Evolutionary conservation across 257 asterid genomes (phyloP).

Genomic region (Solanum stenotomum): DNA sequence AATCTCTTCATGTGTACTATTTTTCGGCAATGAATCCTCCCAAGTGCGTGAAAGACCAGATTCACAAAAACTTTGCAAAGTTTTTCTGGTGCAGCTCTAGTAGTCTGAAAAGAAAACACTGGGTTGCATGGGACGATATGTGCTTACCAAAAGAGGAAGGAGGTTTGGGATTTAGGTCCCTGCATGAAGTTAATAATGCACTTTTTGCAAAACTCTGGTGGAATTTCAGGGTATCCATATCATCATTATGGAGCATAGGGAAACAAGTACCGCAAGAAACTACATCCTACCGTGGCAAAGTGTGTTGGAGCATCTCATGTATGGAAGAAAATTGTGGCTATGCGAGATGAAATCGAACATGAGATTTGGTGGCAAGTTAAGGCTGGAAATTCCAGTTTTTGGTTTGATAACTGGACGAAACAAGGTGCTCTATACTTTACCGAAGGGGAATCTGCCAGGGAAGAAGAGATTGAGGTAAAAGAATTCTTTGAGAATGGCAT

Average conservation of each 20-base stretch:
- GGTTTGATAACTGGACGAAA: too few relatives aligned
- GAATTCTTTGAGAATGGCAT: too few relatives aligned
- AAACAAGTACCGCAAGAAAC: too few relatives aligned
- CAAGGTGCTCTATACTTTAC: too few relatives aligned
- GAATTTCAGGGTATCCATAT: neutral
- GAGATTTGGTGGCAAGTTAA: neutral
- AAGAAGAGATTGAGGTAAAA: too few relatives aligned
- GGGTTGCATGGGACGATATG: neutral
- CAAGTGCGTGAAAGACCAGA: neutral
- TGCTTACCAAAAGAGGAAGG: neutral
- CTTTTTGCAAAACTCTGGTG: neutral
- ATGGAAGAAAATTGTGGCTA: neutral
- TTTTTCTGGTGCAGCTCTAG: neutral
- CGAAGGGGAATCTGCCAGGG: fast-evolving
- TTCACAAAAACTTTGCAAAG: neutral
- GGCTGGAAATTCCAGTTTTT: neutral
- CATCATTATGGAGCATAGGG: neutral
- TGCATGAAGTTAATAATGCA: too few relatives aligned
- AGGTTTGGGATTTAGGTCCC: too few relatives aligned
- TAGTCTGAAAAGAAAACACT: too few relatives aligned
- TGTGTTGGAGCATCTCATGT: neutral
- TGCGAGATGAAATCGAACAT: neutral
- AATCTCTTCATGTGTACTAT: neutral
- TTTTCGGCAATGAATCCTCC: neutral
- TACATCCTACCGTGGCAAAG: too few relatives aligned